A percentile compares a stretch with the other conserved stretches of the same genome.
These are phyloP conservation scores for Candida morakotiae DNA, from an alignment of 805 yeast species.

Conservation along the genomic window DNA sequence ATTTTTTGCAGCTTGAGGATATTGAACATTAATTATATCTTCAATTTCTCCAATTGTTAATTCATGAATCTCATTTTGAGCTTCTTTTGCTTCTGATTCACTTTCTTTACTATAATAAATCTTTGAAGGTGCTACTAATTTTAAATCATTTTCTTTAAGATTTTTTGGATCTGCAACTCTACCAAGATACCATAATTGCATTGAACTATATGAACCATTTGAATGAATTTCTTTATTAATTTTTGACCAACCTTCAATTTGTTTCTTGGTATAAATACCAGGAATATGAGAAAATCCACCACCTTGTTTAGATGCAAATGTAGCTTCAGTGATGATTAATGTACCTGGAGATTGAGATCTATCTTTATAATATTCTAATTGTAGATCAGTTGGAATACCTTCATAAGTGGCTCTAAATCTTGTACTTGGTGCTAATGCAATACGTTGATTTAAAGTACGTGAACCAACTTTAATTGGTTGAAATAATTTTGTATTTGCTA, in stretches of 20 bases:
- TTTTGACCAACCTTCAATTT: slow-evolving; percentile 46
- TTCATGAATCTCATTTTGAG: slow-evolving; percentile 15
- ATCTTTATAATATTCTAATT: slow-evolving; percentile 24
- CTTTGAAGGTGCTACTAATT: slow-evolving; percentile 15
- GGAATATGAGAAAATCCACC: slow-evolving; percentile 46
- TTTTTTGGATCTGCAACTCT: slow-evolving; percentile 28
- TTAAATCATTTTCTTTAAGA: slow-evolving; percentile 19
- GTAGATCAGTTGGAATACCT: slow-evolving; percentile 25
- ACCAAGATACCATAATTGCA: slow-evolving; percentile 56
- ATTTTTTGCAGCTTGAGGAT: slow-evolving; percentile 14
- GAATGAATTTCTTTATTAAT: slow-evolving; percentile 44
- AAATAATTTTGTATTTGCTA: slow-evolving; percentile 23
- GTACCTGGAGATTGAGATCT: slow-evolving; percentile 29
- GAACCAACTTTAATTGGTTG: slow-evolving; percentile 33
- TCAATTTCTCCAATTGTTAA: slow-evolving; percentile 19
- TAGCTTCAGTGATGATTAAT: slow-evolving; percentile 29
- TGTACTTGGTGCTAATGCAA: slow-evolving; percentile 25
- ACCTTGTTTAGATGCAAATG: slow-evolving; percentile 23
- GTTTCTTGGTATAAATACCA: slow-evolving; percentile 47
- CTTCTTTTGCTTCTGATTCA: slow-evolving; percentile 12
- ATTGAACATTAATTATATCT: slow-evolving; percentile 11
- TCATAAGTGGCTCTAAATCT: slow-evolving; percentile 19
- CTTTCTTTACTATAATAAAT: slow-evolving; percentile 14
- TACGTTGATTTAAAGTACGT: slow-evolving; percentile 15
- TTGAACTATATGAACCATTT: slow-evolving; percentile 36